Percentiles rank a stretch among this genome's conserved stretches.
Conservation (phyloP, 2,329 filamentous ascomycete genomes). For the Botryosphaeria dothidea region DNA sequence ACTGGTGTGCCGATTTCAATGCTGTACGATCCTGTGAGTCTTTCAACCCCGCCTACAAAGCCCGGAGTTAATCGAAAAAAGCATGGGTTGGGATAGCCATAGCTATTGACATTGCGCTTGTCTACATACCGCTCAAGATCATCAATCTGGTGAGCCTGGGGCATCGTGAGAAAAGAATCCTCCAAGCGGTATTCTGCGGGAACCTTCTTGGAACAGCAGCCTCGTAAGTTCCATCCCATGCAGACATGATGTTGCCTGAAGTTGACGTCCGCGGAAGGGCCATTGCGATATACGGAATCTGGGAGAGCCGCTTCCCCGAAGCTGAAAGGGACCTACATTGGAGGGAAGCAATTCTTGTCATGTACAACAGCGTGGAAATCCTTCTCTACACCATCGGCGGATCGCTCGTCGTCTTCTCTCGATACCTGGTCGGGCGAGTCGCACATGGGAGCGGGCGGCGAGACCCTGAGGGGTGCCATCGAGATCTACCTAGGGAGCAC, state of each 20-base stretch:
- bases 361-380: slow-evolving; percentile 14
- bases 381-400: slow-evolving; percentile 13
- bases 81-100: slow-evolving; percentile 11
- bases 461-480: not conserved
- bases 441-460: not conserved
- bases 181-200: not conserved
- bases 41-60: too few species aligned
- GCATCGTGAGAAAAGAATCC: not conserved
- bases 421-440: not conserved
- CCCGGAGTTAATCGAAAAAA: not conserved
- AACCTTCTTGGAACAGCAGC: not conserved
- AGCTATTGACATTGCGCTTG: not conserved
- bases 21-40: not conserved
- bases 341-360: not conserved
- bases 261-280: not conserved
- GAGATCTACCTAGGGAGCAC: not conserved
- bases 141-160: not conserved
- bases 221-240: not conserved
- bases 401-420: slow-evolving; percentile 5
- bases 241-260: not conserved
- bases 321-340: not conserved
- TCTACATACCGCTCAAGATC: slow-evolving; percentile 8
- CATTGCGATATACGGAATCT: not conserved
- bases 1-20: not conserved
- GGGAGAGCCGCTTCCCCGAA: not conserved